A percentile compares a stretch with the other conserved stretches of the same genome.
Conservation (phyloP, 1,284 basidiomycete genomes). For the Cutaneotrichosporon cyanovorans region DNA sequence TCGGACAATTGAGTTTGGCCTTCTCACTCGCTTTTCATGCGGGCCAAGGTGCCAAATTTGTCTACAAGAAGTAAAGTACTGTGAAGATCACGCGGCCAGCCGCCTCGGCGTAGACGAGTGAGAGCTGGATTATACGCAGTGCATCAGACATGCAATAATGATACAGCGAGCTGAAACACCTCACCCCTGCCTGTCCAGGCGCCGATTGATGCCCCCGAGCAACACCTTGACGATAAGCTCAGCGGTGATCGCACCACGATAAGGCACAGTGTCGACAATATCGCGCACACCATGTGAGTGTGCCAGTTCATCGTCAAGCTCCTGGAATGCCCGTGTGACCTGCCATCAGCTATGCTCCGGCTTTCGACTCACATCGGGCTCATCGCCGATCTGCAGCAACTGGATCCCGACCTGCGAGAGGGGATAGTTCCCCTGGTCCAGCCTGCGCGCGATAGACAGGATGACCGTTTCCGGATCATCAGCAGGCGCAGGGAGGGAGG, state of each 20-base stretch:
- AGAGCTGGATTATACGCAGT: too few relatives aligned
- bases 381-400: conserved; percentile 45
- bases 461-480: conserved; percentile 39
- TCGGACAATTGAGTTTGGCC: too few relatives aligned
- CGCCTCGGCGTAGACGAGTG: too few relatives aligned
- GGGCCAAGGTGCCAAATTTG: too few relatives aligned
- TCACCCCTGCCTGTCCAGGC: conserved; percentile 19
- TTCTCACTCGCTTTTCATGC: too few relatives aligned
- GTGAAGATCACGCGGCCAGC: too few relatives aligned
- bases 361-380: conserved; percentile 25
- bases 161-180: too few relatives aligned
- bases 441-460: conserved; percentile 27
- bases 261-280: conserved; percentile 36
- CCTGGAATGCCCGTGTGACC: conserved; percentile 36
- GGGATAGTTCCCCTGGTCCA: conserved; percentile 43
- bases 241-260: conserved; percentile 21
- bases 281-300: conserved; percentile 5
- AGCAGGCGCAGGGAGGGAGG: conserved; percentile 17
- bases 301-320: conserved; percentile 40
- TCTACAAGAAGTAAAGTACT: too few relatives aligned
- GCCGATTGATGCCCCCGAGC: conserved; percentile 38
- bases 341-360: not conserved
- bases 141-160: too few relatives aligned
- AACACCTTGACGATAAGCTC: conserved; percentile 37
- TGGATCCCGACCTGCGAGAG: conserved; percentile 46